phyloP scores from a whole-genome alignment of 2,329 filamentous ascomycete species.

The Xylariomycetidae sp. region DNA sequence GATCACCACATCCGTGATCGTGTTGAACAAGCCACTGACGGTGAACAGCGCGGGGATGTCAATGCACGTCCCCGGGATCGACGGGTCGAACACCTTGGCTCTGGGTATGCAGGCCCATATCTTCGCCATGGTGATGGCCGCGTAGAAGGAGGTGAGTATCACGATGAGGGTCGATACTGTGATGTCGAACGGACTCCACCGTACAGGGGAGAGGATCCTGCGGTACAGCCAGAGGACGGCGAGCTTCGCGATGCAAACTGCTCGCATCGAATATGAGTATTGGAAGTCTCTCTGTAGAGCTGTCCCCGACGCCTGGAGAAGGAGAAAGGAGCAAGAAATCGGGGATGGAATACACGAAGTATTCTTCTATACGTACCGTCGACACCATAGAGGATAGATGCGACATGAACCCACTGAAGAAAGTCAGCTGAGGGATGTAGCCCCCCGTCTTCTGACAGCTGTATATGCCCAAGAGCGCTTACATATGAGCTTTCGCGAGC shows the following conservation, averaged over 20 bases:
- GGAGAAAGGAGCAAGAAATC: too few relatives aligned
- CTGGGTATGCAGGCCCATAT: constrained; percentile 14
- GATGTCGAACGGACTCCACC: constrained; percentile 12
- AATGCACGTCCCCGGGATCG: constrained; percentile 12
- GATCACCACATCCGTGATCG: constrained; percentile 14
- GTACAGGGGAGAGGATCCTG: constrained; percentile 15
- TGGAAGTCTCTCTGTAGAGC: background rate
- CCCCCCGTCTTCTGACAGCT: too few relatives aligned
- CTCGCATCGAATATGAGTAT: background rate
- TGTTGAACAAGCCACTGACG: constrained; percentile 15
- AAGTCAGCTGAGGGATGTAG: too few relatives aligned
- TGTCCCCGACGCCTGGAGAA: too few relatives aligned
- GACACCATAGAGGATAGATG: background rate
- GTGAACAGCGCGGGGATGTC: constrained; percentile 8
- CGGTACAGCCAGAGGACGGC: constrained; percentile 16
- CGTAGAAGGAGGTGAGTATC: constrained; percentile 10
- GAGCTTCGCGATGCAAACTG: constrained; percentile 4
- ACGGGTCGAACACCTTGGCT: constrained; percentile 10
- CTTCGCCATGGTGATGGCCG: constrained; percentile 10
- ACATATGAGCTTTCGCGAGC: constrained; percentile 9
- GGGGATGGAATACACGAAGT: too few relatives aligned
- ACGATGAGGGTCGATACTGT: constrained; percentile 11
- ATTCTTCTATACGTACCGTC: background rate
- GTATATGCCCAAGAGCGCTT: too few relatives aligned
- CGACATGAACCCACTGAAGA: background rate